A percentile compares a stretch with the other conserved stretches of the same genome.
phyloP scores from a whole-genome alignment of 257 asterid species.

The Cordia subcordata region DNA sequence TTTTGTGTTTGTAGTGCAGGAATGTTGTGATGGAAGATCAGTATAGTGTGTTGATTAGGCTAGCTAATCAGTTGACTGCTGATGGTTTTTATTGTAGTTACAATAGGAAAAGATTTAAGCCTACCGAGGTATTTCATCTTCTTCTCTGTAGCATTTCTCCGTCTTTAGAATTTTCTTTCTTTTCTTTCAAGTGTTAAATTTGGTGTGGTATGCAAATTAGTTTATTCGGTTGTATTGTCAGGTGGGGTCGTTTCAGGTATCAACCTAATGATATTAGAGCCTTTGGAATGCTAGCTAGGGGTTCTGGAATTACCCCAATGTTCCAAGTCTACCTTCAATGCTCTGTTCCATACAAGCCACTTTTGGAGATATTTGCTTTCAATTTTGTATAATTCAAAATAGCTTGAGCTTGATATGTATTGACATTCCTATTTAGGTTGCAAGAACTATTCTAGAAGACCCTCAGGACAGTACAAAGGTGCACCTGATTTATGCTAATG shows the following conservation, averaged over 20 bases:
- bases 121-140: constrained; percentile 56
- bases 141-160: neutral
- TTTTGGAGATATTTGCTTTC: neutral
- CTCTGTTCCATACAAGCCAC: neutral
- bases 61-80: constrained; percentile 62
- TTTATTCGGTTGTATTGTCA: constrained; percentile 28
- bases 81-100: constrained; percentile 77
- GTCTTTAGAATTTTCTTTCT: neutral
- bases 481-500: constrained; percentile 88
- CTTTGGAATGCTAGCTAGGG: constrained; percentile 53
- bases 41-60: constrained; percentile 77
- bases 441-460: constrained; percentile 85
- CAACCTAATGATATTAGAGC: constrained; percentile 44
- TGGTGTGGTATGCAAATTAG: neutral
- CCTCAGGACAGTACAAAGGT: constrained; percentile 71
- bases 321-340: constrained; percentile 30
- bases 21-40: constrained; percentile 89
- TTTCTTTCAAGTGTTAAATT: neutral
- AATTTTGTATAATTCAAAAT: too few relatives aligned
- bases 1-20: constrained; percentile 34
- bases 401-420: neutral
- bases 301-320: constrained; percentile 54
- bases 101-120: constrained; percentile 77
- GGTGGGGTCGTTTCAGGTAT: constrained; percentile 64
- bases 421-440: constrained; percentile 42